Base-by-base conservation (phyloP, 2,329 filamentous ascomycete species). In the Cladosporium sp. region DNA sequence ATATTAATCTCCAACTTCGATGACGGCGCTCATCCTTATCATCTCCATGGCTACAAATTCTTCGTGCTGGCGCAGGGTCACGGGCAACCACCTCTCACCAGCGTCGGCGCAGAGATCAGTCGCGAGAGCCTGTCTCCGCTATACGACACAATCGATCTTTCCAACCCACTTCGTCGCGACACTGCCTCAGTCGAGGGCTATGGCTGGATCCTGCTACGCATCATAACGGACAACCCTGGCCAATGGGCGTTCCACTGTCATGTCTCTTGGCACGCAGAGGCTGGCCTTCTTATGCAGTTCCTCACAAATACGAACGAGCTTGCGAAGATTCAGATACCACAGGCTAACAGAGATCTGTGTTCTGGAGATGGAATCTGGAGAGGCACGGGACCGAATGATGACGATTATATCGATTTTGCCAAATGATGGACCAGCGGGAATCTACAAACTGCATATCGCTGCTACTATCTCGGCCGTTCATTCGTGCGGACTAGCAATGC, bases 271-370 rank as follows among this genome's bases (percentile, higher is more conserved):
- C 86, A 88, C 70, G 79, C 81, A 0, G 84, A 86, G 69, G 82
- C 85, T 1, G 85, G 86, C 1, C 80, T 88, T 78, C 66, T 83
- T 35, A 88, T 89, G 86, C 84, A 87, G 73, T 82, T 89, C 63
- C 70, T 86, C 31, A 82, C 81, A 8, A 76, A 82, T 33, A 76
- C 79, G 12, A 83, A 86, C 53, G 75, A 76, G 46, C 74, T 88
- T 67, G 74, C 71, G 31, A 62, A 61, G 10, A 81, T 78, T 77
- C 64, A 73, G 21, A 69, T 87, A 2, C 83, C 85, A 0, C 76
- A 77, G 23, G 80, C 79, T 14, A 80, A 82, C 57, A 76, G 72
- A 37, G 75, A 72, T 21, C 72, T 87, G 28, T 88, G 86, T 71
- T 74, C 74, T 26, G 69, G 77, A 3, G 77, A 79, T 14, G 83